Conservation (phyloP, 306 rosid genomes). For the Astragalus membranaceus region DNA sequence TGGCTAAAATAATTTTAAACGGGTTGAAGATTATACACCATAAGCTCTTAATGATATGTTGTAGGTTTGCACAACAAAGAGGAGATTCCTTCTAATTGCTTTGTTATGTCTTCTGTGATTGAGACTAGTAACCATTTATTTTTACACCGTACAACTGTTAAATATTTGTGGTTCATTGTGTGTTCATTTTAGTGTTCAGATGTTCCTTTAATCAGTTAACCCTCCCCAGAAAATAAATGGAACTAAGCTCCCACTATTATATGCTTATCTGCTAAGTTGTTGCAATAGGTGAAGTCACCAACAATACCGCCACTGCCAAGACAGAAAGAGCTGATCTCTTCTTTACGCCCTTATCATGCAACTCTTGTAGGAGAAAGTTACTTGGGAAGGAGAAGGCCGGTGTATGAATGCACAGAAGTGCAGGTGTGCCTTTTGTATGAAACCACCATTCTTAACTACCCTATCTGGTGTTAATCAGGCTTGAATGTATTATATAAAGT, state of each 20-base stretch:
- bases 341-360: slow-evolving; percentile 74
- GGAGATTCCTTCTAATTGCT: neutral
- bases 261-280: neutral
- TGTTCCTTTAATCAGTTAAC: neutral
- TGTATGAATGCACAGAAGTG: slow-evolving; percentile 77
- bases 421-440: slow-evolving; percentile 56
- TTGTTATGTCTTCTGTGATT: neutral
- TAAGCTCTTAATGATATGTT: neutral
- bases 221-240: neutral
- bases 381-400: slow-evolving; percentile 84
- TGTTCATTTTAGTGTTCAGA: neutral
- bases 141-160: neutral
- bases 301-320: slow-evolving; percentile 75
- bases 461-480: neutral
- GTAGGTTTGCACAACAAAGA: neutral
- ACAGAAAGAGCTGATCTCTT: slow-evolving; percentile 63
- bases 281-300: slow-evolving; percentile 73
- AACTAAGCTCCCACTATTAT: neutral
- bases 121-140: neutral
- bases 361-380: slow-evolving; percentile 93
- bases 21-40: neutral
- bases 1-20: neutral
- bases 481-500: neutral
- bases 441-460: neutral
- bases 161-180: neutral